phyloP scores from a whole-genome alignment of 2,329 filamentous ascomycete species.

The Pseudogymnoascus sp. region DNA sequence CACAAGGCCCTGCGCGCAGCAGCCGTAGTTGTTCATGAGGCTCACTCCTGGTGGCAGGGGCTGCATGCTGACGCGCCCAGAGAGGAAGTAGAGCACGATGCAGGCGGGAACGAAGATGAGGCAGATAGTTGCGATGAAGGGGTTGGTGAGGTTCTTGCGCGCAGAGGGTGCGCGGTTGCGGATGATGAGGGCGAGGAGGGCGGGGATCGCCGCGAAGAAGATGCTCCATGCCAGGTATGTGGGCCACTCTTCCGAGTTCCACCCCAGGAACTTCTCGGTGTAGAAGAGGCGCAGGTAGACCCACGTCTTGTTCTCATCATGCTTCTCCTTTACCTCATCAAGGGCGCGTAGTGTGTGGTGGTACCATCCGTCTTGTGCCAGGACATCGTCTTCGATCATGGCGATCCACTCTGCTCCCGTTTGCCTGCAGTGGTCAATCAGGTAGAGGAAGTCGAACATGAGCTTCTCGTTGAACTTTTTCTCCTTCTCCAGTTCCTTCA shows the following conservation, averaged over 20 bases:
- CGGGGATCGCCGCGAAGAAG: neutral
- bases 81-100: conserved; percentile 14
- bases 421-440: conserved; percentile 23
- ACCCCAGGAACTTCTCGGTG: conserved; percentile 31
- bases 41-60: conserved; percentile 19
- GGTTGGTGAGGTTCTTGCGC: conserved; percentile 6
- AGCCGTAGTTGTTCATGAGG: conserved; percentile 32
- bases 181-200: neutral
- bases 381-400: conserved; percentile 32
- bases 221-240: conserved; percentile 20
- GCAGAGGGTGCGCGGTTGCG: neutral
- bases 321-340: conserved; percentile 22
- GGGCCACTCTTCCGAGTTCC: conserved; percentile 31
- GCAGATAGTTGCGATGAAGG: conserved; percentile 6
- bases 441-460: conserved; percentile 28
- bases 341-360: conserved; percentile 24
- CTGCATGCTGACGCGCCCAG: conserved; percentile 14
- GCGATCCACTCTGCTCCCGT: conserved; percentile 28
- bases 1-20: conserved; percentile 32
- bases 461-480: conserved; percentile 25
- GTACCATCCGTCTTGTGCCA: conserved; percentile 30
- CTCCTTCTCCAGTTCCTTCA: conserved; percentile 8
- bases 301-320: conserved; percentile 16
- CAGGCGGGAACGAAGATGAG: conserved; percentile 11
- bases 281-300: conserved; percentile 32